Conservation (phyloP, 768 basidiomycete species). For the Amanita inopinata region DNA sequence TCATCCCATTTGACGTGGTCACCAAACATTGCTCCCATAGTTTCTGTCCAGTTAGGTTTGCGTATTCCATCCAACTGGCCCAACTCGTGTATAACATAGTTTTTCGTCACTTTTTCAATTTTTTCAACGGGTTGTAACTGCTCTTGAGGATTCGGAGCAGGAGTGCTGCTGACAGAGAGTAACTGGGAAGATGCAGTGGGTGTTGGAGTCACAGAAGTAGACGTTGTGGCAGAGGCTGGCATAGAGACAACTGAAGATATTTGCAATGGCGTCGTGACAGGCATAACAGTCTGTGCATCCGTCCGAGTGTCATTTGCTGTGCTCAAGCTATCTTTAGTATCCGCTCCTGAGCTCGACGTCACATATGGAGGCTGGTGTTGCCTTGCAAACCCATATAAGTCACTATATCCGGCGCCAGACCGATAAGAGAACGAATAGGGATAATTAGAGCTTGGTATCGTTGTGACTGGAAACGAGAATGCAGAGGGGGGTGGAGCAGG, state of each 20-base stretch:
- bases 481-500: conserved; percentile 21
- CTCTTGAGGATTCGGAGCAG: conserved; percentile 7
- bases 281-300: not conserved
- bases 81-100: conserved; percentile 63
- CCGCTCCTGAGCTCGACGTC: not conserved
- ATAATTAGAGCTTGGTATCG: conserved; percentile 6
- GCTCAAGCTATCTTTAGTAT: not conserved
- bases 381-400: not conserved
- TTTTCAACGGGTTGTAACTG: conserved; percentile 24
- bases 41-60: conserved; percentile 58
- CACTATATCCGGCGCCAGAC: not conserved
- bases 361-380: no score
- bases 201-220: conserved; percentile 1
- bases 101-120: conserved; percentile 46
- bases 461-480: conserved; percentile 12
- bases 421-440: conserved; percentile 1
- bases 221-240: conserved; percentile 6
- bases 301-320: not conserved
- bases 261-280: not conserved
- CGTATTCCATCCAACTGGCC: conserved; percentile 33
- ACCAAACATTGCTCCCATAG: conserved; percentile 80
- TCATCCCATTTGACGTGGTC: conserved; percentile 77
- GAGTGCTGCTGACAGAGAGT: no score
- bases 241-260: conserved; percentile 3
- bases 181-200: not conserved